A percentile compares a stretch with the other conserved stretches of the same genome.
These are phyloP conservation scores for Fonsecaea monophora DNA, from an alignment of 2,329 filamentous ascomycete genomes.

Conservation along the genomic window DNA sequence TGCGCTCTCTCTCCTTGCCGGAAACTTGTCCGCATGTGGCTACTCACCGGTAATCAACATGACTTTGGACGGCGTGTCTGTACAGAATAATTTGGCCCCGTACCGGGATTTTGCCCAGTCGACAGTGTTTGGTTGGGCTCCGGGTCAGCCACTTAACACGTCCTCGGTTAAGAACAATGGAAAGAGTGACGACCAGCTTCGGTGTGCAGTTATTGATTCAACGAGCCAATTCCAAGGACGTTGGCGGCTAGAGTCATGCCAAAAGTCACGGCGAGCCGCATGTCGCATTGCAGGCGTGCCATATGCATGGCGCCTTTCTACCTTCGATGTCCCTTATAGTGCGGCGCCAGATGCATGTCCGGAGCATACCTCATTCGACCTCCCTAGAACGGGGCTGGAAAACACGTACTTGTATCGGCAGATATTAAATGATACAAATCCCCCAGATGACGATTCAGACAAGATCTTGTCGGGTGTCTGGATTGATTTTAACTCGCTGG, in stretches of 20 bases:
- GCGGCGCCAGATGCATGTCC: conserved; percentile 58
- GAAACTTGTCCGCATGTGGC: conserved; percentile 62
- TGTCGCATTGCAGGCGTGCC: conserved; percentile 63
- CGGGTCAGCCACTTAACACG: conserved; percentile 61
- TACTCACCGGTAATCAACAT: conserved; percentile 66
- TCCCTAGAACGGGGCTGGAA: conserved; percentile 68
- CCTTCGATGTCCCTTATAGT: conserved; percentile 51
- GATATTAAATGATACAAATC: conserved; percentile 44
- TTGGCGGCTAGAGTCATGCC: conserved; percentile 66
- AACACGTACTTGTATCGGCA: conserved; percentile 64
- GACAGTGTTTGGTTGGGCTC: conserved; percentile 67
- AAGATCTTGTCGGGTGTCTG: conserved; percentile 52
- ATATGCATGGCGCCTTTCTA: conserved; percentile 64
- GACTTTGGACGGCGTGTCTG: conserved; percentile 55
- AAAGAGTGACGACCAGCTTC: conserved; percentile 47
- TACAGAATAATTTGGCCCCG: conserved; percentile 45
- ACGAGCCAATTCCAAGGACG: conserved; percentile 52
- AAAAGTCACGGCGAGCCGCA: conserved; percentile 57
- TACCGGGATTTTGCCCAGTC: conserved; percentile 60
- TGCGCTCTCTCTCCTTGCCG: conserved; percentile 46
- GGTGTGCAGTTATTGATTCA: conserved; percentile 64
- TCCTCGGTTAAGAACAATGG: conserved; percentile 42
- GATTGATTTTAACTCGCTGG: conserved; percentile 68
- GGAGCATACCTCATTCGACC: conserved; percentile 57
- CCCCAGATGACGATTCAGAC: conserved; percentile 38